Evolutionary conservation across 2,329 filamentous ascomycete species (phyloP).

Genomic region (Fusarium equiseti): DNA sequence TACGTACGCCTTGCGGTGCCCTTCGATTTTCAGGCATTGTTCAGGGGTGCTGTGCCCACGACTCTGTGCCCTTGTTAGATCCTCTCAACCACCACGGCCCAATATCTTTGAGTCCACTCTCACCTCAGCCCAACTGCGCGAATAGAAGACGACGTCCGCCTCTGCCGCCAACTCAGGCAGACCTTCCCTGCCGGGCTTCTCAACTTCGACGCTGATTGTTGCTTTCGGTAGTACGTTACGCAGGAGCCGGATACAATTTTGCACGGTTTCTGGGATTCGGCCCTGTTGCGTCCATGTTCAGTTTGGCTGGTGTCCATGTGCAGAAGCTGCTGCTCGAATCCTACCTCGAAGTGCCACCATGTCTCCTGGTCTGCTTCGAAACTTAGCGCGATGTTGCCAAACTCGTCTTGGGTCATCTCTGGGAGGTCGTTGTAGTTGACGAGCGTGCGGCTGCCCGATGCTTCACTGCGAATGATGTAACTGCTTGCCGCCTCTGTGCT

Average conservation of each 20-base stretch:
- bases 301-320: conserved; percentile 10
- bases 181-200: conserved; percentile 74
- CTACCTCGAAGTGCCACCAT: conserved; percentile 81
- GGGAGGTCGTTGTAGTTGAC: conserved; percentile 76
- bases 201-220: conserved; percentile 76
- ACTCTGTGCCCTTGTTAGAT: conserved; percentile 46
- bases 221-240: conserved; percentile 58
- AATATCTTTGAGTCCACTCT: conserved; percentile 35
- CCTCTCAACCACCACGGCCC: conserved; percentile 12
- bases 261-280: conserved; percentile 71
- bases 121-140: conserved; percentile 77
- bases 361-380: conserved; percentile 54
- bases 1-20: conserved; percentile 63
- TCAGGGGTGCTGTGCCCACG: conserved; percentile 60
- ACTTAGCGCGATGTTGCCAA: conserved; percentile 58
- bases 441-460: conserved; percentile 73
- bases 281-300: conserved; percentile 59
- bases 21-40: conserved; percentile 63
- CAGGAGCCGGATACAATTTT: conserved; percentile 69
- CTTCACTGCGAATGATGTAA: conserved; percentile 74
- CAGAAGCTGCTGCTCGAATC: conserved; percentile 24
- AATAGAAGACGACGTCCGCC: conserved; percentile 81
- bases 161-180: conserved; percentile 69
- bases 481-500: conserved; percentile 71
- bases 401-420: conserved; percentile 75